These are phyloP conservation scores for Colletotrichum sp. DNA, from an alignment of 2,329 filamentous ascomycete genomes.

Conservation along the genomic window DNA sequence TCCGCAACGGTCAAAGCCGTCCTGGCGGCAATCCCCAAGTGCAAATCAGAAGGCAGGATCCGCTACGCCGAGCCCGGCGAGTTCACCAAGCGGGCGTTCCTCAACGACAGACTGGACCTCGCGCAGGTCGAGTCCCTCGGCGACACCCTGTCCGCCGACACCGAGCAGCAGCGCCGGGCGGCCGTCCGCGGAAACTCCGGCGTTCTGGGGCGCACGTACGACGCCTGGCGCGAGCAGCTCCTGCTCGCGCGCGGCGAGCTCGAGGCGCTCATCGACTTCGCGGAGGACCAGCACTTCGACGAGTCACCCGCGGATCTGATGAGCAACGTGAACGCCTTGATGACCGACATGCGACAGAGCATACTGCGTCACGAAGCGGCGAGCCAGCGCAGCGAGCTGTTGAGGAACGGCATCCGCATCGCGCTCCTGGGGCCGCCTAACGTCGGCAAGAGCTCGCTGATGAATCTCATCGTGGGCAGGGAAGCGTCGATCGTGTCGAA, in stretches of 20 bases:
- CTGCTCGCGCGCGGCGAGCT: constrained; percentile 87
- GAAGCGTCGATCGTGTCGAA: constrained; percentile 95
- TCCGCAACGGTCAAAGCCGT: constrained; percentile 88
- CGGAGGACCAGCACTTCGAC: constrained; percentile 96
- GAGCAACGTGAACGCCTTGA: constrained; percentile 69
- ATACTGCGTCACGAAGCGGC: constrained; percentile 77
- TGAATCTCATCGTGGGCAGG: constrained; percentile 88
- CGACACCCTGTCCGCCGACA: constrained; percentile 72
- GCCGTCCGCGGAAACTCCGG: constrained; percentile 81
- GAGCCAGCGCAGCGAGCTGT: constrained; percentile 80
- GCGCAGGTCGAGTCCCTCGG: constrained; percentile 78
- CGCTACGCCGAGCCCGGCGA: constrained; percentile 95
- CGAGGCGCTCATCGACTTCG: constrained; percentile 95
- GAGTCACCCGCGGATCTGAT: constrained; percentile 79
- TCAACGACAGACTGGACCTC: constrained; percentile 84
- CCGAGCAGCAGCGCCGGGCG: constrained; percentile 89
- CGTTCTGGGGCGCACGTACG: constrained; percentile 76
- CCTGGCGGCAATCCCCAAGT: constrained; percentile 74
- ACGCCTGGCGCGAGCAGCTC: constrained; percentile 78
- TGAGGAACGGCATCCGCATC: constrained; percentile 84
- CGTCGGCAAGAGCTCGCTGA: constrained; percentile 90
- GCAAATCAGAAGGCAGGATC: constrained; percentile 47
- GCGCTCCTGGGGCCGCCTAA: constrained; percentile 92
- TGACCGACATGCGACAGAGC: constrained; percentile 63
- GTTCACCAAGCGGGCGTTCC: constrained; percentile 91